Conservation (phyloP, 306 rosid species). For the Sesbania bispinosa region DNA sequence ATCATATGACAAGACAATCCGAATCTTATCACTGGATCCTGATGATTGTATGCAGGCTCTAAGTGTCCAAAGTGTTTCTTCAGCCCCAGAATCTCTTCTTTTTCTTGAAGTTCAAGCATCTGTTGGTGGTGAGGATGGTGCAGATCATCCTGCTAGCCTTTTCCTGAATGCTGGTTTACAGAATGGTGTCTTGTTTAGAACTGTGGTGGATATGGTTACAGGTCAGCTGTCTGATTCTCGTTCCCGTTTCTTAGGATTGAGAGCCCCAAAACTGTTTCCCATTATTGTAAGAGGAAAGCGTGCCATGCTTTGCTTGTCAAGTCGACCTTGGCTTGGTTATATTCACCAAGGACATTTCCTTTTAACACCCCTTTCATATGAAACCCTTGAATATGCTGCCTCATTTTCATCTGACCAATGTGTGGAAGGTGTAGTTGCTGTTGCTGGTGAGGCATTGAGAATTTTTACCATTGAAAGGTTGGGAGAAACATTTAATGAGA, state of each 20-base stretch:
- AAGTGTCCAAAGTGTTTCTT: constrained; percentile 87
- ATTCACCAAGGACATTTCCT: constrained; percentile 97
- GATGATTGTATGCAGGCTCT: constrained; percentile 92
- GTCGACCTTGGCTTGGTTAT: constrained; percentile 99
- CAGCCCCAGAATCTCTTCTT: constrained; percentile 93
- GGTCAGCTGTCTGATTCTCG: constrained; percentile 97
- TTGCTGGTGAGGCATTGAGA: constrained; percentile 87
- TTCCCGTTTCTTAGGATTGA: constrained; percentile 90
- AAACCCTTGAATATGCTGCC: constrained; percentile 90
- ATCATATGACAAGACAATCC: constrained; percentile 83
- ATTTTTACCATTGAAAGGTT: constrained; percentile 90
- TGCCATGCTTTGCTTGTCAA: constrained; percentile 92
- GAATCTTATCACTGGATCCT: constrained; percentile 88
- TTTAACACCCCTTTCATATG: constrained; percentile 93
- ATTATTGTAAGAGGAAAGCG: constrained; percentile 75
- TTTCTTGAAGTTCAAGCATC: constrained; percentile 95
- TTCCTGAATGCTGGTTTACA: constrained; percentile 86
- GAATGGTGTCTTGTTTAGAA: constrained; percentile 90
- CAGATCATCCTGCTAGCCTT: constrained; percentile 96
- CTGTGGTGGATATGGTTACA: constrained; percentile 98
- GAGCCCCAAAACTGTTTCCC: constrained; percentile 90
- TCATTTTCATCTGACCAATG: constrained; percentile 95
- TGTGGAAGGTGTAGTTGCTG: constrained; percentile 94
- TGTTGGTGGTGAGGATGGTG: constrained; percentile 95
- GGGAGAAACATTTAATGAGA: constrained; percentile 97